phyloP scores from a whole-genome alignment of 106 monocot species.

The Allium fistulosum region DNA sequence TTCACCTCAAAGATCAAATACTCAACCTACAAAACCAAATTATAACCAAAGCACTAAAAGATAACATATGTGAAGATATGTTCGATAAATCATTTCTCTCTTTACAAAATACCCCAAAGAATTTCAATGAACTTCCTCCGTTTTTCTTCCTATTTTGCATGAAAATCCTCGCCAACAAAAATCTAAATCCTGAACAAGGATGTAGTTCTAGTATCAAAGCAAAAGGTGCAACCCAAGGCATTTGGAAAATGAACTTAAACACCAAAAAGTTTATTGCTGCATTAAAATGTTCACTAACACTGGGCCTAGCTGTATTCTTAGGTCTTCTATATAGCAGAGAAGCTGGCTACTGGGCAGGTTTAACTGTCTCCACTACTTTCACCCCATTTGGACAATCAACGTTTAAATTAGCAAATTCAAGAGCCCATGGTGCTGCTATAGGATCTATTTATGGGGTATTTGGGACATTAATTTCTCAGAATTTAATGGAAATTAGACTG shows the following conservation, averaged over 20 bases:
- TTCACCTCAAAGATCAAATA: conserved; percentile 14
- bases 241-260: conserved; percentile 9
- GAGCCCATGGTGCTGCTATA: conserved; percentile 60
- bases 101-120: neutral
- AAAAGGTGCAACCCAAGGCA: conserved; percentile 1
- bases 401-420: conserved; percentile 37
- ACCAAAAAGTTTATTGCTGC: conserved; percentile 24
- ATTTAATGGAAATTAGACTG: conserved; percentile 46
- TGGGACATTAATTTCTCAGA: conserved; percentile 28
- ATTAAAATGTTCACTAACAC: conserved; percentile 35
- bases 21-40: conserved; percentile 24
- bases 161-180: conserved; percentile 16
- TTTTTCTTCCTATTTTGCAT: conserved; percentile 65
- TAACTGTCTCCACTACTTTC: conserved; percentile 46
- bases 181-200: neutral
- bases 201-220: conserved; percentile 11
- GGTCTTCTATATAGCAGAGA: conserved; percentile 43
- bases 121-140: conserved; percentile 23
- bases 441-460: conserved; percentile 58
- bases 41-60: conserved; percentile 7
- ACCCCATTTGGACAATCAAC: conserved; percentile 35
- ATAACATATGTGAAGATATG: conserved; percentile 1
- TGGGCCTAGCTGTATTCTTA: conserved; percentile 38
- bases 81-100: conserved; percentile 10
- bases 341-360: conserved; percentile 48